Base-by-base conservation (phyloP, 176 grass and related monocot species). In the Eragrostis curvula region DNA sequence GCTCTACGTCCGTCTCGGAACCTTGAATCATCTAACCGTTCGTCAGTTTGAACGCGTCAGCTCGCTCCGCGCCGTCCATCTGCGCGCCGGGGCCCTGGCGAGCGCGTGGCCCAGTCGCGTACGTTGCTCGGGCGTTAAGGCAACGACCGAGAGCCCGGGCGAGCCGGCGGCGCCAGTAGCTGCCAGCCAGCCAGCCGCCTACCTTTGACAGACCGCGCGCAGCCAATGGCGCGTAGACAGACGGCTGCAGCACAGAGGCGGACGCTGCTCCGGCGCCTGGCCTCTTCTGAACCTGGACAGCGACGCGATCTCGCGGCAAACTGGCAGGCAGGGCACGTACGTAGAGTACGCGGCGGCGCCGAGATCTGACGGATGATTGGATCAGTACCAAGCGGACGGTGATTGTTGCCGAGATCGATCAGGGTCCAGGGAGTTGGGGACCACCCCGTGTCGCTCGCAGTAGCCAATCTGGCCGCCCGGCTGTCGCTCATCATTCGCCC, bases 401-500 rank as follows among this genome's bases (percentile, higher is more conserved):
- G 29, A 27, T 43, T 27, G 20, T 18, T 17, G 49, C 58, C 28
- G 7, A 16, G 28, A 16, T 18, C 29, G 12, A 24, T 14, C 3
- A 14, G 17, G 17, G 24, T 8, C 2, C 7, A 82, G 32, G 32
- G 32, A n/a, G n/a, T n/a, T n/a, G n/a, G 17, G 71, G 79, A 82
- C 66, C 73, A 65, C 25, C 21, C 16, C 9, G 21, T 27, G 43
- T 30, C n/a, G 9, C 16, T 9, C 6, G 15, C 7, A n/a, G 16
- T n/a, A 24, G 24, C 44, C 45, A 27, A 45, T n/a, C 78, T 47
- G n/a, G n/a, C n/a, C 66, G 5, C 69, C n/a, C 24, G 45, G 74
- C 80, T 66, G 74, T 41, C 74, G 15, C 74, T 42, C 74, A 42
- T 79, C 85, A 25, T 76, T 49, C 49, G 27, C 67, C 15, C 27